phyloP scores from a whole-genome alignment of 345 rosid species.

The Stellera chamaejasme region DNA sequence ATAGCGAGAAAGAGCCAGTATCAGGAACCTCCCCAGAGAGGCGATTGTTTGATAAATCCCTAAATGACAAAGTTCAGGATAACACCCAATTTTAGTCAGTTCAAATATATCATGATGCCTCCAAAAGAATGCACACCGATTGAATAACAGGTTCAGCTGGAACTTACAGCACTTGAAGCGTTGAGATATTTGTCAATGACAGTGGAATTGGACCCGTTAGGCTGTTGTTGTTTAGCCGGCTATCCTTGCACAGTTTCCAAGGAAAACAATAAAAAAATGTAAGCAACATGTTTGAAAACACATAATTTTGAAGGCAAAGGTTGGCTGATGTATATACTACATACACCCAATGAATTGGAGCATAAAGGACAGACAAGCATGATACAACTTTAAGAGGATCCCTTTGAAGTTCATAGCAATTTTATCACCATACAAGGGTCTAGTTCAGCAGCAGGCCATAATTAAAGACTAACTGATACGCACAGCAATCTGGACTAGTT shows the following conservation, averaged over 20 bases:
- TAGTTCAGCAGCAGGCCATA: too few relatives aligned
- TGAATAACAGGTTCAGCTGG: conserved; percentile 7
- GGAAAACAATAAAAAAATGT: neutral
- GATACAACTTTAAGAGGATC: neutral
- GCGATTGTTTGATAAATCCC: conserved; percentile 84
- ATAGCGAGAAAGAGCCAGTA: conserved; percentile 89
- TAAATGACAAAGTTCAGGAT: conserved; percentile 19
- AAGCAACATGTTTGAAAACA: neutral
- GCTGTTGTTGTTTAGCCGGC: conserved; percentile 96
- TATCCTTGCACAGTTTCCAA: conserved; percentile 43
- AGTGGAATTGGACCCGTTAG: conserved; percentile 76
- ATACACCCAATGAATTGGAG: too few relatives aligned
- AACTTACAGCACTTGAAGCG: conserved; percentile 92
- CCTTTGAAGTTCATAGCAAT: neutral
- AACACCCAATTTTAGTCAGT: neutral
- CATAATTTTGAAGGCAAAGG: too few relatives aligned
- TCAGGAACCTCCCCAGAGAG: conserved; percentile 91
- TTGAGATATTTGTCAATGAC: conserved; percentile 77
- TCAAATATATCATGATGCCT: too few relatives aligned
- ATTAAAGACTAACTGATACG: too few relatives aligned
- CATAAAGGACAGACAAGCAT: too few relatives aligned
- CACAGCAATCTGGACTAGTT: too few relatives aligned
- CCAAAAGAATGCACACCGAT: neutral
- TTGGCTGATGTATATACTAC: too few relatives aligned
- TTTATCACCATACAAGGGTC: too few relatives aligned